Evolutionary conservation across 2,329 filamentous ascomycete genomes (phyloP).

Genomic region (Aureobasidium pullulans): DNA sequence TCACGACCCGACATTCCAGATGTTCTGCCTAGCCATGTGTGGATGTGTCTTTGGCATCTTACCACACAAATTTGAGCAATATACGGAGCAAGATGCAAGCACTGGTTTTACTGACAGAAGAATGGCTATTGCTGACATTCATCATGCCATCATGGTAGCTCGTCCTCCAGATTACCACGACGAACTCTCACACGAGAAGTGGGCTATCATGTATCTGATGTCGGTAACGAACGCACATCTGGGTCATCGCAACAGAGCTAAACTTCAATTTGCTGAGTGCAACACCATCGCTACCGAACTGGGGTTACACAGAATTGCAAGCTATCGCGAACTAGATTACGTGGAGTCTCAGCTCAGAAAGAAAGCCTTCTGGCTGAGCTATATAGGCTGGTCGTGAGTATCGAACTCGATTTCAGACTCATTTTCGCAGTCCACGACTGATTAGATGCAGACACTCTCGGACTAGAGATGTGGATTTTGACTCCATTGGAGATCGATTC

Average conservation of each 20-base stretch:
- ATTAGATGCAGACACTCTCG: neutral
- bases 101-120: neutral
- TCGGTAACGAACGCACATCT: neutral
- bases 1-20: neutral
- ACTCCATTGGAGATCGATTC: neutral
- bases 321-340: neutral
- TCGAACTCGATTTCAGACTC: neutral
- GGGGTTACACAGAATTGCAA: neutral
- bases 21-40: neutral
- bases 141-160: neutral
- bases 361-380: neutral
- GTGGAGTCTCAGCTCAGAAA: neutral
- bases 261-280: neutral
- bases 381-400: neutral
- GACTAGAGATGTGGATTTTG: neutral
- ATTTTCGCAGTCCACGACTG: neutral
- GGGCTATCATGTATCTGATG: neutral
- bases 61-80: neutral
- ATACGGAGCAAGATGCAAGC: neutral
- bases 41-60: neutral
- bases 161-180: neutral
- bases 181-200: neutral
- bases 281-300: neutral
- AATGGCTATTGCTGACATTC: neutral
- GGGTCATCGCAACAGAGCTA: neutral